These are phyloP conservation scores for Metschnikowia colocasiae DNA, from an alignment of 805 yeast species.

Conservation along the genomic window DNA sequence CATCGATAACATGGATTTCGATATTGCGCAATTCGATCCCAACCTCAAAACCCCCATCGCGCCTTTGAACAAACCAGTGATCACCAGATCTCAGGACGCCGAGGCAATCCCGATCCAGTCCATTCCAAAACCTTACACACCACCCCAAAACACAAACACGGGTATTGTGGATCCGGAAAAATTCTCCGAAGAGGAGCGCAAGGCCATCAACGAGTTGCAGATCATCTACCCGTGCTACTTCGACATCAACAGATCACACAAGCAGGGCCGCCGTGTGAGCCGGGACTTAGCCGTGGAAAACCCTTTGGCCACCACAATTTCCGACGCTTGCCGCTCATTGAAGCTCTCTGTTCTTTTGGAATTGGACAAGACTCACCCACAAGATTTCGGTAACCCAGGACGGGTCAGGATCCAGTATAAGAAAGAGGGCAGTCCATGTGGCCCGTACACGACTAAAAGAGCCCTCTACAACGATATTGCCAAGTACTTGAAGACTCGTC, in stretches of 20 bases:
- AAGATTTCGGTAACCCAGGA: constrained; percentile 98
- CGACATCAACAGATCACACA: constrained; percentile 69
- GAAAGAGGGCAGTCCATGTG: constrained; percentile 40
- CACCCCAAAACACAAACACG: constrained; percentile 2
- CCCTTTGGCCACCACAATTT: constrained; percentile 80
- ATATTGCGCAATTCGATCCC: constrained; percentile 84
- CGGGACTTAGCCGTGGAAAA: constrained; percentile 68
- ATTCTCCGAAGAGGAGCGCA: constrained; percentile 38
- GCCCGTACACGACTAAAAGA: constrained; percentile 49
- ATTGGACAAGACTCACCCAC: constrained; percentile 88
- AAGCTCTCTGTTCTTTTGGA: constrained; percentile 51
- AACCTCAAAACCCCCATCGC: constrained; percentile 63
- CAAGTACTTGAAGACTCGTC: constrained; percentile 58
- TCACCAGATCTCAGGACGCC: constrained; percentile 58
- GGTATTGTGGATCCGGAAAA: constrained; percentile 17
- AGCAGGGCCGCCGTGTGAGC: constrained; percentile 81
- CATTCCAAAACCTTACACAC: background rate
- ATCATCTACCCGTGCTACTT: constrained; percentile 89
- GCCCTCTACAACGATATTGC: constrained; percentile 59
- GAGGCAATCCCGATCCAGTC: constrained; percentile 16
- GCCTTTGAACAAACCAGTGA: constrained; percentile 54
- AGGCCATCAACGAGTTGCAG: constrained; percentile 66
- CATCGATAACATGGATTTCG: constrained; percentile 90
- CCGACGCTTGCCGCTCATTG: constrained; percentile 62
- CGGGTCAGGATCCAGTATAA: constrained; percentile 75